A percentile compares a stretch with the other conserved stretches of the same genome.
phyloP scores from a whole-genome alignment of 768 basidiomycete genomes.

The Cystobasidium tubakii region DNA sequence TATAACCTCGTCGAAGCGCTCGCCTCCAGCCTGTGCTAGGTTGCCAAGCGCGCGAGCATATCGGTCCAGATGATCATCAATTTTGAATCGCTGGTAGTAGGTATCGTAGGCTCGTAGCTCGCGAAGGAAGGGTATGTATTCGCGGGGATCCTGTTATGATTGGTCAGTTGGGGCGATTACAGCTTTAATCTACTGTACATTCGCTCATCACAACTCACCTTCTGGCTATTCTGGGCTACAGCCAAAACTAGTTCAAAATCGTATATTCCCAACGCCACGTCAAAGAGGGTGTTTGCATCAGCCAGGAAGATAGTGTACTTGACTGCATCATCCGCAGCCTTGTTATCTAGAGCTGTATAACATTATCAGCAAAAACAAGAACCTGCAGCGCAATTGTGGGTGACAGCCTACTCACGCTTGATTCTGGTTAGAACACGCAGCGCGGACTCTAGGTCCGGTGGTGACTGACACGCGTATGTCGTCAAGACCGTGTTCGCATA shows the following conservation, averaged over 20 bases:
- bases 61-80: conserved; percentile 84
- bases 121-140: conserved; percentile 93
- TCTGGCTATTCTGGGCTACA: conserved; percentile 94
- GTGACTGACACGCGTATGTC: conserved; percentile 82
- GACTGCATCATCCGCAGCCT: conserved; percentile 87
- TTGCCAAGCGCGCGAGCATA: conserved; percentile 68
- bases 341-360: conserved; percentile 58
- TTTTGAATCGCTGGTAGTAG: conserved; percentile 77
- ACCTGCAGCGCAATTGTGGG: not conserved
- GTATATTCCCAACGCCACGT: conserved; percentile 96
- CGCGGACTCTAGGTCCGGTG: conserved; percentile 82
- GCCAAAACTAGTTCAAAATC: conserved; percentile 92
- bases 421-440: conserved; percentile 67
- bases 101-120: conserved; percentile 74
- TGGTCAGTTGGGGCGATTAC: not conserved
- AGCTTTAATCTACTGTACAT: too few relatives aligned
- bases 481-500: conserved; percentile 89
- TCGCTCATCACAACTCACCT: too few relatives aligned
- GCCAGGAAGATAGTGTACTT: conserved; percentile 98
- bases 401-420: conserved; percentile 57
- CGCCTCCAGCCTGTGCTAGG: conserved; percentile 67
- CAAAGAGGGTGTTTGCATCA: conserved; percentile 81
- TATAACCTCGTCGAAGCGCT: conserved; percentile 71
- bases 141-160: conserved; percentile 76
- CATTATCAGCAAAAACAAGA: too few relatives aligned